These are phyloP conservation scores for Beta corolliflora DNA, from an alignment of 179 eudicot genomes.

Conservation along the genomic window DNA sequence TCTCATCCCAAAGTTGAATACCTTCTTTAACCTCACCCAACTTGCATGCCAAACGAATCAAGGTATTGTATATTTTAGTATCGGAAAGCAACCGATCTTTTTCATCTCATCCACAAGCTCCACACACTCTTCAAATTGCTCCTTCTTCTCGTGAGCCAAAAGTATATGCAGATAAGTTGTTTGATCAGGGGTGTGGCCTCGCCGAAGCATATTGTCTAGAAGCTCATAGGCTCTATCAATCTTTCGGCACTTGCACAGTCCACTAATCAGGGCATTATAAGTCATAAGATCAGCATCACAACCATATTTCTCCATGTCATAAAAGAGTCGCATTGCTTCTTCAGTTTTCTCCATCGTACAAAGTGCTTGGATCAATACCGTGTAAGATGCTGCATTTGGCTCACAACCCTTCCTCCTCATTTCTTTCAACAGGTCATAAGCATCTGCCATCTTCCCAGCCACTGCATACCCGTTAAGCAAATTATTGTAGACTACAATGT, in stretches of 20 bases:
- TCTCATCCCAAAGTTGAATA: constrained; percentile 62
- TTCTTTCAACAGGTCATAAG: constrained; percentile 81
- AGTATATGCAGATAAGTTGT: constrained; percentile 67
- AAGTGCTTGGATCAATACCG: constrained; percentile 84
- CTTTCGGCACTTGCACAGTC: constrained; percentile 79
- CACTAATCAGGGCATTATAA: constrained; percentile 75
- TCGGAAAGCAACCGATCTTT: constrained; percentile 61
- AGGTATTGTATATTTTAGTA: constrained; percentile 60
- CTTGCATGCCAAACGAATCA: constrained; percentile 69
- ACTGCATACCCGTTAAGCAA: constrained; percentile 77
- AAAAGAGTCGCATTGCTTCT: constrained; percentile 67
- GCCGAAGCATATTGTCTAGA: constrained; percentile 65
- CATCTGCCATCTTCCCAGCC: constrained; percentile 85
- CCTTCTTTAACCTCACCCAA: constrained; percentile 82
- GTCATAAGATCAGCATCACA: constrained; percentile 84
- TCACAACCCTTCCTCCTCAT: constrained; percentile 87
- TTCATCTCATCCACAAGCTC: constrained; percentile 73
- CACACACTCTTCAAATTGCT: constrained; percentile 75
- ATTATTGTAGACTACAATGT: constrained; percentile 81
- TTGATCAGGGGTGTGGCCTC: constrained; percentile 67
- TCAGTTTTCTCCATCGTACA: constrained; percentile 73
- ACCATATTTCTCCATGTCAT: constrained; percentile 65
- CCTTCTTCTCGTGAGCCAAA: constrained; percentile 86
- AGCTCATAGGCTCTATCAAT: constrained; percentile 67
- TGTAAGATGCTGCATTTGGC: constrained; percentile 81